Conservation (phyloP, 768 basidiomycete genomes). For the Mycena epipterygia region DNA sequence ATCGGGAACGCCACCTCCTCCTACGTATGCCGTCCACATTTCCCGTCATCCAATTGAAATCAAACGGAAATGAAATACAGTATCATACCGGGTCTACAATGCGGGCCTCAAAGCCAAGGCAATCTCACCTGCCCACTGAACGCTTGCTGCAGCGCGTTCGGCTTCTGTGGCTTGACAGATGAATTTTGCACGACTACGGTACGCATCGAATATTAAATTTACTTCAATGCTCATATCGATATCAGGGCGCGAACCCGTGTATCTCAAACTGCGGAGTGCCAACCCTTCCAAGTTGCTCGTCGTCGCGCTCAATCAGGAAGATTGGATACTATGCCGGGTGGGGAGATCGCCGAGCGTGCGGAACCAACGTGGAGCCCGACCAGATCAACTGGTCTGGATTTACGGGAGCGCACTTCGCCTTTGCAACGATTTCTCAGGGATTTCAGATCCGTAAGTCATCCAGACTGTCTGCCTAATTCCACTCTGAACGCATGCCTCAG, state of each 20-base stretch:
- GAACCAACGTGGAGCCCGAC: constrained; percentile 20
- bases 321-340: constrained; percentile 42
- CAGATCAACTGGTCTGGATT: constrained; percentile 34
- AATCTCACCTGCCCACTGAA: constrained; percentile 41
- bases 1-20: constrained; percentile 38
- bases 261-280: constrained; percentile 27
- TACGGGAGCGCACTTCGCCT: constrained; percentile 34
- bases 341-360: constrained; percentile 30
- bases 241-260: constrained; percentile 28
- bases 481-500: constrained; percentile 15
- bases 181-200: constrained; percentile 41
- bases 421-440: constrained; percentile 38
- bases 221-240: background rate
- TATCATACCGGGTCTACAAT: constrained; percentile 36
- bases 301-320: constrained; percentile 27
- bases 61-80: background rate
- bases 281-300: constrained; percentile 29
- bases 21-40: constrained; percentile 30
- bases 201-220: background rate
- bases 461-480: background rate
- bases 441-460: constrained; percentile 8
- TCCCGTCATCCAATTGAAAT: too few species aligned
- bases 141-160: constrained; percentile 43
- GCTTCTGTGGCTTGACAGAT: constrained; percentile 41
- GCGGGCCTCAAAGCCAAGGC: constrained; percentile 38